Percentiles rank a stretch among this genome's conserved stretches.
These are phyloP conservation scores for Pisolithus orientalis DNA, from an alignment of 768 basidiomycete genomes.

Conservation along the genomic window DNA sequence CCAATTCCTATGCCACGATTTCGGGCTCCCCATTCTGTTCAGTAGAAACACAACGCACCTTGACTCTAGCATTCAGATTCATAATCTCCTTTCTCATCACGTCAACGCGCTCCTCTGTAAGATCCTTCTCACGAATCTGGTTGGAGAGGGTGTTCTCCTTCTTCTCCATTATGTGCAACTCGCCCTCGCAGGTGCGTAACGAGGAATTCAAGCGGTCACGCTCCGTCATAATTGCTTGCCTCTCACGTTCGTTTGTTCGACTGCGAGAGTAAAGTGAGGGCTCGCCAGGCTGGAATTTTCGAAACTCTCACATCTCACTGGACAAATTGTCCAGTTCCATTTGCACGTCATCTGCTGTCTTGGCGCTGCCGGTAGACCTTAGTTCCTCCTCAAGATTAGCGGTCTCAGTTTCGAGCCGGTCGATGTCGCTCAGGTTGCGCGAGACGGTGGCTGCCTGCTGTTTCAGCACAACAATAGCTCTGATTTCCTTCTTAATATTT, in stretches of 20 bases:
- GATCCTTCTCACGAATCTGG: slow-evolving; percentile 53
- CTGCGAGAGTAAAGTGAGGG: slow-evolving; percentile 29
- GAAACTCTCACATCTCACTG: slow-evolving; percentile 52
- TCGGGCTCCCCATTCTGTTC: not conserved
- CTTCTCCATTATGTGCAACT: slow-evolving; percentile 57
- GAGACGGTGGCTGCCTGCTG: slow-evolving; percentile 54
- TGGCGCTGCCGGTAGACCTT: slow-evolving; percentile 63
- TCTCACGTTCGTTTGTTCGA: slow-evolving; percentile 61
- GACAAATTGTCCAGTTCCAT: slow-evolving; percentile 60
- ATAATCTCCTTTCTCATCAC: slow-evolving; percentile 53
- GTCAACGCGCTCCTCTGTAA: slow-evolving; percentile 49
- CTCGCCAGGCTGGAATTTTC: not conserved
- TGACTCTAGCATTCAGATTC: slow-evolving; percentile 38
- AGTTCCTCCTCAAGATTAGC: slow-evolving; percentile 62
- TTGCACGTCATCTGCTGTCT: slow-evolving; percentile 84
- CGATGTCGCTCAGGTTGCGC: slow-evolving; percentile 53
- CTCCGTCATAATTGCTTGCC: slow-evolving; percentile 48
- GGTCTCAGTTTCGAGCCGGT: slow-evolving; percentile 57
- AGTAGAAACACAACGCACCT: slow-evolving; percentile 32
- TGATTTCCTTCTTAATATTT: slow-evolving; percentile 49
- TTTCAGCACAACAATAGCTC: slow-evolving; percentile 54
- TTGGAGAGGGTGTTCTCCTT: slow-evolving; percentile 50
- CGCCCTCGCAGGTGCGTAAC: slow-evolving; percentile 51
- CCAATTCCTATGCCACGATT: slow-evolving; percentile 46
- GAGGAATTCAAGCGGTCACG: slow-evolving; percentile 53